Percentiles rank a stretch among this genome's conserved stretches.
These are phyloP conservation scores for Copromyces sp. DNA, from an alignment of 495 filamentous ascomycete genomes.

Conservation along the genomic window DNA sequence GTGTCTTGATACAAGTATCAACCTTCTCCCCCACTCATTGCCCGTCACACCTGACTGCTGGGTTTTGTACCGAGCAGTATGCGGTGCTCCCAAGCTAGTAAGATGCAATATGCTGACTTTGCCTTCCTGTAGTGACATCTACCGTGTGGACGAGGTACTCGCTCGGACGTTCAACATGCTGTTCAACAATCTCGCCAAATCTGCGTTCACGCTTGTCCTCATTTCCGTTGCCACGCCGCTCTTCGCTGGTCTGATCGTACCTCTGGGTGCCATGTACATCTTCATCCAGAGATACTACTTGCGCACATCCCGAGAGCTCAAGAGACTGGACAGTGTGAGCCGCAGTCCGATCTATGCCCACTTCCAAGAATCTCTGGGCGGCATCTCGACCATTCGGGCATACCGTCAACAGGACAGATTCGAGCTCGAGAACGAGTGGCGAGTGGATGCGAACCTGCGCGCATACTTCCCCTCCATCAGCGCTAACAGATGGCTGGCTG, in stretches of 20 bases:
- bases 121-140: conserved; percentile 63
- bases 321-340: conserved; percentile 89
- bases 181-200: conserved; percentile 78
- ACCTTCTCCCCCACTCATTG: neutral
- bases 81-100: neutral
- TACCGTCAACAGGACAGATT: conserved; percentile 86
- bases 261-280: conserved; percentile 71
- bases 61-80: conserved; percentile 4
- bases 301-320: conserved; percentile 89
- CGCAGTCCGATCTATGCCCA: conserved; percentile 95
- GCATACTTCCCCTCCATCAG: conserved; percentile 96
- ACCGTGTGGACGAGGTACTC: conserved; percentile 89
- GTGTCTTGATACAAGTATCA: neutral
- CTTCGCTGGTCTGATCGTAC: conserved; percentile 72
- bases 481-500: conserved; percentile 92
- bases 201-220: conserved; percentile 76
- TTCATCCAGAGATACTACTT: conserved; percentile 98
- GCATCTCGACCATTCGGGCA: conserved; percentile 93
- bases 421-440: conserved; percentile 90
- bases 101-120: conserved; percentile 19
- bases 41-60: neutral
- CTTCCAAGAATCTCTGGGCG: conserved; percentile 94
- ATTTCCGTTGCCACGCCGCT: conserved; percentile 73
- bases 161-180: conserved; percentile 90
- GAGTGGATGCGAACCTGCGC: conserved; percentile 88